Conservation (phyloP, 306 rosid species). For the Lupinus albus region DNA sequence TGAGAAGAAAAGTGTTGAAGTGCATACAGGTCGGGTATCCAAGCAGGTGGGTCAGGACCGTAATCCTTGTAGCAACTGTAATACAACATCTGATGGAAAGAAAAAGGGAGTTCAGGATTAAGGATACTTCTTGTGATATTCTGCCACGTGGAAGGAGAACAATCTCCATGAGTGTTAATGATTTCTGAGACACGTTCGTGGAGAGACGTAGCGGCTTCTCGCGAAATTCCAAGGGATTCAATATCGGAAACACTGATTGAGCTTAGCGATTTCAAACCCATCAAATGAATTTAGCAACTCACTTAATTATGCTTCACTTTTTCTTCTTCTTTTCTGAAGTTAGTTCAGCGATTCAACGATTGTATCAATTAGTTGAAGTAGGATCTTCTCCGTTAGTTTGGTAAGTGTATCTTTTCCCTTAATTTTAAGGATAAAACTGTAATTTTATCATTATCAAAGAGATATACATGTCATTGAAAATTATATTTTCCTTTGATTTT, state of each 20-base stretch:
- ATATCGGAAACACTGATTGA: conserved; percentile 60
- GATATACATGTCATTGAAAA: no score
- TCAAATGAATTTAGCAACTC: background rate
- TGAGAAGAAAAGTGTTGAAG: background rate
- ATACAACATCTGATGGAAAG: conserved; percentile 83
- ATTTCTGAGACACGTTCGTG: conserved; percentile 55
- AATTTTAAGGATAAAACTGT: no score
- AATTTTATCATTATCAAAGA: no score
- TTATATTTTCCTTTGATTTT: no score
- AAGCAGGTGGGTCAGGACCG: conserved; percentile 91
- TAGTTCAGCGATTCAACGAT: background rate
- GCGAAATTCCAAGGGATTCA: conserved; percentile 58
- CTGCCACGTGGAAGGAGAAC: conserved; percentile 75
- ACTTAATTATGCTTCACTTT: background rate
- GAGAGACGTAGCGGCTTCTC: conserved; percentile 49
- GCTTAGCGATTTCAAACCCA: conserved; percentile 60
- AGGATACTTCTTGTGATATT: conserved; percentile 59
- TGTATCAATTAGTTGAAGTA: background rate
- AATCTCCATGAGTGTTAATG: conserved; percentile 49
- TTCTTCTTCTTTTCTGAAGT: background rate
- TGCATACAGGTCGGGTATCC: conserved; percentile 80
- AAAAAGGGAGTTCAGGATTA: conserved; percentile 73
- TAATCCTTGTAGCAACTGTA: conserved; percentile 63
- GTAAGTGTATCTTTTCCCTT: no score
- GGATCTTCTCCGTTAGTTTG: no score